These are phyloP conservation scores for Pleurotus citrinopileatus DNA, from an alignment of 768 basidiomycete genomes.

Conservation along the genomic window DNA sequence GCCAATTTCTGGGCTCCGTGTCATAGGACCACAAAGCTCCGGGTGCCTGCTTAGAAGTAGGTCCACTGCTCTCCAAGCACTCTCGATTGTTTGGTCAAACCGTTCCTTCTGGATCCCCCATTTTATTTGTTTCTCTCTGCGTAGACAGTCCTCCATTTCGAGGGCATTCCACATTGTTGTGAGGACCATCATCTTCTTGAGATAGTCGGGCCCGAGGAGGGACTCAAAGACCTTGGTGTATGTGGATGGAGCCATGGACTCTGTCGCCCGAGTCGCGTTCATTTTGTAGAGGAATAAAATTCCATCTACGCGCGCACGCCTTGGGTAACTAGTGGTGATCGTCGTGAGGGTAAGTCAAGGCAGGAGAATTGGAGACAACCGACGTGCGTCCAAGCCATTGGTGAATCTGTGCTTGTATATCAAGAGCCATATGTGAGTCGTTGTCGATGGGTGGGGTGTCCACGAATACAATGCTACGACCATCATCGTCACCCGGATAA, in stretches of 20 bases:
- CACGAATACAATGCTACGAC: slow-evolving; percentile 7
- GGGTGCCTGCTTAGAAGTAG: slow-evolving; percentile 1
- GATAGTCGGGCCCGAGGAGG: slow-evolving; percentile 3
- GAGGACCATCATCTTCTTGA: slow-evolving; percentile 16
- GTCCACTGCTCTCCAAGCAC: slow-evolving; percentile 18
- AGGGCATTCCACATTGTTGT: slow-evolving; percentile 28
- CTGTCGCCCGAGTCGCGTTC: background rate
- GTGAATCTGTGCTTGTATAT: background rate
- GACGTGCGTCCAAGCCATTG: slow-evolving; percentile 7
- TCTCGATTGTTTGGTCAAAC: slow-evolving; percentile 14
- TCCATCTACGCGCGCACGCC: slow-evolving; percentile 5
- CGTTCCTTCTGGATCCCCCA: slow-evolving; percentile 15
- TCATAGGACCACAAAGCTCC: background rate
- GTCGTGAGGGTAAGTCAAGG: background rate
- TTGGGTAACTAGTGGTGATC: slow-evolving; percentile 1
- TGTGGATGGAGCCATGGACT: background rate
- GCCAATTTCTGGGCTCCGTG: slow-evolving; percentile 10
- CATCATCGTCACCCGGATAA: slow-evolving; percentile 7
- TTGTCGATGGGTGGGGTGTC: slow-evolving; percentile 11
- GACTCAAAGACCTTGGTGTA: slow-evolving; percentile 4
- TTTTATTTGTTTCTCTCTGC: slow-evolving; percentile 18
- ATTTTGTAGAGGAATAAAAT: slow-evolving; percentile 6
- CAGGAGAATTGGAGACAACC: background rate
- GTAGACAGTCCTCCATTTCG: slow-evolving; percentile 7
- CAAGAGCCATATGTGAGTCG: background rate